phyloP scores from a whole-genome alignment of 495 filamentous ascomycete species.

The Xylaria flabelliformis region DNA sequence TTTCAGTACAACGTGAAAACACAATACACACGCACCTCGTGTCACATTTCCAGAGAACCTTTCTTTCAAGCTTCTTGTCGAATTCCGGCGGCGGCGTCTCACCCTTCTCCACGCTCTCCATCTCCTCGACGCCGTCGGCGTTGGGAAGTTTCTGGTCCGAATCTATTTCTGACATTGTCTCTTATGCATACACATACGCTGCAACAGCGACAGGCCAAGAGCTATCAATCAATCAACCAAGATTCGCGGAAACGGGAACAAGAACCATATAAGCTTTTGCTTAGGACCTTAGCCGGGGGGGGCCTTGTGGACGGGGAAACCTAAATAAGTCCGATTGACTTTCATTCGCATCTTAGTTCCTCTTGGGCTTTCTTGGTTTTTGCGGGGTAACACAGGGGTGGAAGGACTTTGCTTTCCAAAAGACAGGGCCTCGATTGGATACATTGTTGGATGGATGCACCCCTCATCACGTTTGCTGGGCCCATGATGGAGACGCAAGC shows the following conservation, averaged over 20 bases:
- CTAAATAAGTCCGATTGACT: slow-evolving; percentile 12
- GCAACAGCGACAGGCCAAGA: not conserved
- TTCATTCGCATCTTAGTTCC: not conserved
- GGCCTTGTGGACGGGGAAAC: not conserved
- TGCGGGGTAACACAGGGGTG: slow-evolving; percentile 6
- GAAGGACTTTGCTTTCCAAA: not conserved
- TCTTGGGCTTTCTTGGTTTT: slow-evolving; percentile 17
- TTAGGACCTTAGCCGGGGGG: not conserved
- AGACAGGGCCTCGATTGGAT: slow-evolving; percentile 4
- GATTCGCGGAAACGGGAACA: not conserved
- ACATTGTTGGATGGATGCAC: not conserved
- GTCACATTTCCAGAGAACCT: slow-evolving; percentile 61
- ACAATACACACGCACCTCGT: slow-evolving; percentile 49
- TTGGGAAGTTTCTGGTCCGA: slow-evolving; percentile 8
- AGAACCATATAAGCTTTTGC: not conserved
- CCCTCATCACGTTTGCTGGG: slow-evolving; percentile 1
- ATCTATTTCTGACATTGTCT: slow-evolving; percentile 14
- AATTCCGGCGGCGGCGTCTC: slow-evolving; percentile 23
- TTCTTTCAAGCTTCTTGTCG: slow-evolving; percentile 43
- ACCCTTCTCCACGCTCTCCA: slow-evolving; percentile 34
- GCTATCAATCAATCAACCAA: not conserved
- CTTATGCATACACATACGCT: not conserved
- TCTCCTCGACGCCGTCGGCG: slow-evolving; percentile 1
- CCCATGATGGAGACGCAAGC: not conserved
- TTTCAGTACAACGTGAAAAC: not conserved